Percentiles rank a stretch among this genome's conserved stretches.
These are phyloP conservation scores for Mimosa bimucronata DNA, from an alignment of 306 rosid genomes.

Conservation along the genomic window DNA sequence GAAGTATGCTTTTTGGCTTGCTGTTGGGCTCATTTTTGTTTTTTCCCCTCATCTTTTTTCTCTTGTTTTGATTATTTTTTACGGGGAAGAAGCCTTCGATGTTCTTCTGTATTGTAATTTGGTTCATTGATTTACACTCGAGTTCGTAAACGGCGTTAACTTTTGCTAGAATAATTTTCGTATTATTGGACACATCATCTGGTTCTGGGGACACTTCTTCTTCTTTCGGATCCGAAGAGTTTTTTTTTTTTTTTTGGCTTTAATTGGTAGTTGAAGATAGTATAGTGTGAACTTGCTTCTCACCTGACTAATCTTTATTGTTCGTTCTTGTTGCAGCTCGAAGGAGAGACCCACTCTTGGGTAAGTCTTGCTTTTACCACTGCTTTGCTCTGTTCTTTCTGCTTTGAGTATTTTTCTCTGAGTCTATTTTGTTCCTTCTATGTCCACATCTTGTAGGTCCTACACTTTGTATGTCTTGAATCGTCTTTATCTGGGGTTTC, in stretches of 20 bases:
- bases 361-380: constrained; percentile 44
- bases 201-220: background rate
- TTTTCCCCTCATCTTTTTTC: background rate
- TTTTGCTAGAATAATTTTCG: background rate
- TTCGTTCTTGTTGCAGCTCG: constrained; percentile 61
- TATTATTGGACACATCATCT: background rate
- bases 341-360: constrained; percentile 97
- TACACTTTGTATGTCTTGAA: no score
- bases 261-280: background rate
- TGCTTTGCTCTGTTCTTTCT: background rate
- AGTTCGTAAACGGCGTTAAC: background rate
- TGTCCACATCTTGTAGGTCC: background rate
- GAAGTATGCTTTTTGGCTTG: background rate
- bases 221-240: background rate
- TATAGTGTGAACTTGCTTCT: background rate
- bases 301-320: constrained; percentile 16
- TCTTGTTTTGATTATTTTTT: background rate
- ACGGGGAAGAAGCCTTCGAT: background rate
- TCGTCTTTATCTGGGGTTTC: no score
- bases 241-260: background rate
- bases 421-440: background rate
- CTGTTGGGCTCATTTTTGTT: background rate
- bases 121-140: background rate
- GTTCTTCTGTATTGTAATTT: background rate
- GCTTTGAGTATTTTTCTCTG: background rate